These are phyloP conservation scores for Zymoseptoria crescenta DNA, from an alignment of 2,329 filamentous ascomycete genomes.

Conservation along the genomic window DNA sequence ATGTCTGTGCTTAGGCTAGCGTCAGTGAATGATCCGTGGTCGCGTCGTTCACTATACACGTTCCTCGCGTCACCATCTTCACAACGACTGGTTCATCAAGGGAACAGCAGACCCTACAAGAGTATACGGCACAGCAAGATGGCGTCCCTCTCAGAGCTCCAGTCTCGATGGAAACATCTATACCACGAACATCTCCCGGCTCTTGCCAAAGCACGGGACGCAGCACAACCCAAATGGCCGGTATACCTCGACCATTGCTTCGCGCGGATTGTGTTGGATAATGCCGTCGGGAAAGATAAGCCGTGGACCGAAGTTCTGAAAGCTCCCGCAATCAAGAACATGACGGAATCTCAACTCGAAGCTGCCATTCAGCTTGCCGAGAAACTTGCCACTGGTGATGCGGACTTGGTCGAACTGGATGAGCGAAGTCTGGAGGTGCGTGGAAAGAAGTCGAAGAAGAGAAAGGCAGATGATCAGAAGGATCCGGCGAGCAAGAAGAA, in stretches of 20 bases:
- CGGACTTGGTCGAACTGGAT: constrained; percentile 34
- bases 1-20: neutral
- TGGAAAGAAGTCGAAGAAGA: constrained; percentile 26
- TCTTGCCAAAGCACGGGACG: constrained; percentile 23
- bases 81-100: neutral
- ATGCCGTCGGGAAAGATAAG: constrained; percentile 31
- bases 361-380: constrained; percentile 33
- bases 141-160: constrained; percentile 11
- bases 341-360: constrained; percentile 33
- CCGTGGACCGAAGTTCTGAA: constrained; percentile 39
- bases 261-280: constrained; percentile 40
- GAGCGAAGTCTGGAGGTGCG: constrained; percentile 34
- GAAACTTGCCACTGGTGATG: constrained; percentile 31
- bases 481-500: constrained; percentile 1
- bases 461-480: neutral
- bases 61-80: neutral
- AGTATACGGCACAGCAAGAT: neutral
- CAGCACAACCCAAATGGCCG: constrained; percentile 35
- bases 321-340: constrained; percentile 38
- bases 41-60: neutral
- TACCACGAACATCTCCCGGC: constrained; percentile 24
- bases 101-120: neutral
- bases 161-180: constrained; percentile 21
- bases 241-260: constrained; percentile 40
- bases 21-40: neutral